Percentiles rank a stretch among this genome's conserved stretches.
These are phyloP conservation scores for Solanum acaule DNA, from an alignment of 257 asterid species.

Conservation along the genomic window DNA sequence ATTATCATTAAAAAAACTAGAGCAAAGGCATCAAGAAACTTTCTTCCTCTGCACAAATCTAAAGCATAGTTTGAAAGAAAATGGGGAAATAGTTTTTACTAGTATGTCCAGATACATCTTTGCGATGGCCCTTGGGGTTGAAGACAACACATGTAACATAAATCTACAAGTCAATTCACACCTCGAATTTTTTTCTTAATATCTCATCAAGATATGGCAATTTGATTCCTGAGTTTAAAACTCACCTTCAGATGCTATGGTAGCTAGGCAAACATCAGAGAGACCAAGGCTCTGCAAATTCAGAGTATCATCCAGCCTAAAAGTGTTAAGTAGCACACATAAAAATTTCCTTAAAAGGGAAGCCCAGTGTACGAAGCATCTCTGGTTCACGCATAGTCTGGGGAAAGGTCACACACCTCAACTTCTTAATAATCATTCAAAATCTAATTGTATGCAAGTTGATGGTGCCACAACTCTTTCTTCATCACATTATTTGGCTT, in stretches of 20 bases:
- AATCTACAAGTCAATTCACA: not conserved
- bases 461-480: not conserved
- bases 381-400: not conserved
- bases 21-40: not conserved
- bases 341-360: not conserved
- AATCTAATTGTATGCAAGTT: not conserved
- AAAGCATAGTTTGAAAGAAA: not conserved
- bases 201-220: not conserved
- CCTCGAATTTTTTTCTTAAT: not conserved
- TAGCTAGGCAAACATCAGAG: slow-evolving; percentile 76
- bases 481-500: not conserved
- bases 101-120: not conserved
- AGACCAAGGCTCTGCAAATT: slow-evolving; percentile 71
- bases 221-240: not conserved
- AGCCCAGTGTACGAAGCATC: not conserved
- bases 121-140: not conserved
- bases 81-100: not conserved
- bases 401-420: not conserved
- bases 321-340: slow-evolving; percentile 31
- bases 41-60: not conserved
- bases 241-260: slow-evolving; percentile 84
- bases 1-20: not conserved
- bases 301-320: slow-evolving; percentile 65
- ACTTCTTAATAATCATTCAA: not conserved
- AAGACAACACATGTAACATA: not conserved